Evolutionary conservation across 768 basidiomycete species (phyloP).

Genomic region (Suillus tomentosus): DNA sequence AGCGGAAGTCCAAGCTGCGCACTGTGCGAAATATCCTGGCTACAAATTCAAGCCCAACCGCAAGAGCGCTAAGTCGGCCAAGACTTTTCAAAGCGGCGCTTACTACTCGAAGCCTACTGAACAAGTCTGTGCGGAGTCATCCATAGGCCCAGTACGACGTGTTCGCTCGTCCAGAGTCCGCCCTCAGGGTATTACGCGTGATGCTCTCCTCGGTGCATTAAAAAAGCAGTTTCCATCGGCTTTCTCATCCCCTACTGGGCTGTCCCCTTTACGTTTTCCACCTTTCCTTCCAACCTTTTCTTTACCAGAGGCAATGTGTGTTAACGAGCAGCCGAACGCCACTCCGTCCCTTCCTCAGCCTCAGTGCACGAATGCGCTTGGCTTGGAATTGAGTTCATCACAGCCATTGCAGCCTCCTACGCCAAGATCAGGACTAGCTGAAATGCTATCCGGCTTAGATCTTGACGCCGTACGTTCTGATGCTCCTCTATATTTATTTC

Average conservation of each 20-base stretch:
- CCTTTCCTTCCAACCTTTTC: slow-evolving; percentile 21
- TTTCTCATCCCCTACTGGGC: slow-evolving; percentile 12
- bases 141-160: slow-evolving; percentile 37
- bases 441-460: slow-evolving; percentile 25
- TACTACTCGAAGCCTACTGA: slow-evolving; percentile 33
- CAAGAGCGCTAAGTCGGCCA: slow-evolving; percentile 20
- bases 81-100: slow-evolving; percentile 21
- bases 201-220: slow-evolving; percentile 19
- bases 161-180: slow-evolving; percentile 33
- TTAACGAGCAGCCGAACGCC: not conserved
- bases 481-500: slow-evolving; percentile 1
- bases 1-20: slow-evolving; percentile 26
- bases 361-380: slow-evolving; percentile 13
- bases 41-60: slow-evolving; percentile 33
- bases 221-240: slow-evolving; percentile 7
- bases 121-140: slow-evolving; percentile 39
- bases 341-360: slow-evolving; percentile 20
- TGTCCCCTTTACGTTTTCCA: slow-evolving; percentile 20
- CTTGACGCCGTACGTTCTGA: slow-evolving; percentile 30
- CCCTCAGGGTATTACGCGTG: slow-evolving; percentile 13
- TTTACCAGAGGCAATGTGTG: slow-evolving; percentile 10
- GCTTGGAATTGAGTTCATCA: slow-evolving; percentile 17
- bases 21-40: slow-evolving; percentile 31
- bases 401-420: slow-evolving; percentile 29
- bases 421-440: slow-evolving; percentile 21